phyloP scores from a whole-genome alignment of 768 basidiomycete species.

The Kwoniella pini region DNA sequence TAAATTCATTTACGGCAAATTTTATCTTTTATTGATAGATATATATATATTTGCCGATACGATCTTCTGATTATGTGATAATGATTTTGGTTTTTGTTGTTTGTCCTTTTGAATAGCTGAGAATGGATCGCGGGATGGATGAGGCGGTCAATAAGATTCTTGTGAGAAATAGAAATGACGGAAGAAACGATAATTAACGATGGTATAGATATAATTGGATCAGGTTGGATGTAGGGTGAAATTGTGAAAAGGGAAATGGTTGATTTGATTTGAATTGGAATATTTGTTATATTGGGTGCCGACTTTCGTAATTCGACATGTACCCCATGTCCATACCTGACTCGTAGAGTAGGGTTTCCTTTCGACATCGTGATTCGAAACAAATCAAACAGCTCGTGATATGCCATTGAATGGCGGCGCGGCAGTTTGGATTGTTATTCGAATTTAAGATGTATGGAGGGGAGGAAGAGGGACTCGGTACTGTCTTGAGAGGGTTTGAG shows the following conservation, averaged over 20 bases:
- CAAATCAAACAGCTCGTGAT: constrained; percentile 2
- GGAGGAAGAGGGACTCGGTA: constrained; percentile 33
- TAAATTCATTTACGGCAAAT: no score
- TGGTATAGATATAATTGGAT: background rate
- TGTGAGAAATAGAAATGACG: constrained; percentile 6
- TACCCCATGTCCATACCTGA: constrained; percentile 48
- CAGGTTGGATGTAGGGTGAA: constrained; percentile 15
- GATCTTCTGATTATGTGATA: no score
- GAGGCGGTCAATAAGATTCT: constrained; percentile 49
- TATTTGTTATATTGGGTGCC: no score
- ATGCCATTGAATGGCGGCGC: constrained; percentile 40
- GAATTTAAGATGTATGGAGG: constrained; percentile 13
- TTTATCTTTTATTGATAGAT: no score
- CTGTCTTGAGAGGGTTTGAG: constrained; percentile 27
- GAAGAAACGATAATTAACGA: constrained; percentile 16
- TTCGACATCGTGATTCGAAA: constrained; percentile 5
- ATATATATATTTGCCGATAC: background rate
- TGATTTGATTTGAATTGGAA: constrained; percentile 4
- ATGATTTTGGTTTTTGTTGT: constrained; percentile 3
- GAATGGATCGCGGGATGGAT: constrained; percentile 53
- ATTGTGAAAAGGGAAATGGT: background rate
- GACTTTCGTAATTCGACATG: constrained; percentile 43
- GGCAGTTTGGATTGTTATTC: constrained; percentile 45
- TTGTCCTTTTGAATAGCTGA: constrained; percentile 6
- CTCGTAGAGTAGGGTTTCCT: constrained; percentile 44